Evolutionary conservation across 139 green algal species (phyloP).

Genomic region (Auxenochlorella pyrenoidosa): DNA sequence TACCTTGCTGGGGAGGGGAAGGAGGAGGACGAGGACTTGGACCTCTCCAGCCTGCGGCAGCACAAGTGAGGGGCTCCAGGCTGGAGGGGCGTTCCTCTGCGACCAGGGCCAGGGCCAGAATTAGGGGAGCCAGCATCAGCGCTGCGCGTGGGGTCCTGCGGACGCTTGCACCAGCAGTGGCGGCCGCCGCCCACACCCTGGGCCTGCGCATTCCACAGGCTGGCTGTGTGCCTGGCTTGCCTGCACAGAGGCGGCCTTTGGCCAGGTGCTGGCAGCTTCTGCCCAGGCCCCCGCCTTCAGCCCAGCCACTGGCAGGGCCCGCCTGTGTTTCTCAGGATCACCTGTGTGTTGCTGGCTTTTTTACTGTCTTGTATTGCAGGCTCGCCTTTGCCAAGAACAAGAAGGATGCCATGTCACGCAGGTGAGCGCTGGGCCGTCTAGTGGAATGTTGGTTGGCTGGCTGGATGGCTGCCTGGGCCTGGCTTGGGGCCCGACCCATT

Average conservation of each 20-base stretch:
- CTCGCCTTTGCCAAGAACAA: conserved; percentile 58
- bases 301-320: too few species aligned
- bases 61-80: conserved; percentile 48
- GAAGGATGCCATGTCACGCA: conserved; percentile 65
- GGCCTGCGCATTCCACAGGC: background rate
- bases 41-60: conserved; percentile 56
- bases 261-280: too few species aligned
- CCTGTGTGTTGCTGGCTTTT: too few species aligned
- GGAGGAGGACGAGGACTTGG: conserved; percentile 48
- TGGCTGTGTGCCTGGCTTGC: too few species aligned
- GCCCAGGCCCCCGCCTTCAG: too few species aligned
- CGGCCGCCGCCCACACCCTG: background rate
- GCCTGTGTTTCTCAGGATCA: too few species aligned
- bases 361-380: background rate
- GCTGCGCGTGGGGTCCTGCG: too few species aligned
- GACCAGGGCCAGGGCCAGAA: background rate
- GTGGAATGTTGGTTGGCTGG: too few species aligned
- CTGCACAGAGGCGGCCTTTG: too few species aligned
- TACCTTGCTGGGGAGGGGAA: conserved; percentile 34
- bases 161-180: background rate
- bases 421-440: background rate
- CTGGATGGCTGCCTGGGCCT: too few species aligned
- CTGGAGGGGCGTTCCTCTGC: conserved; percentile 26
- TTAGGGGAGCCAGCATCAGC: too few species aligned
- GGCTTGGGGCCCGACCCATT: too few species aligned